These are phyloP conservation scores for Ceriops zippeliana DNA, from an alignment of 345 rosid species.

Conservation along the genomic window DNA sequence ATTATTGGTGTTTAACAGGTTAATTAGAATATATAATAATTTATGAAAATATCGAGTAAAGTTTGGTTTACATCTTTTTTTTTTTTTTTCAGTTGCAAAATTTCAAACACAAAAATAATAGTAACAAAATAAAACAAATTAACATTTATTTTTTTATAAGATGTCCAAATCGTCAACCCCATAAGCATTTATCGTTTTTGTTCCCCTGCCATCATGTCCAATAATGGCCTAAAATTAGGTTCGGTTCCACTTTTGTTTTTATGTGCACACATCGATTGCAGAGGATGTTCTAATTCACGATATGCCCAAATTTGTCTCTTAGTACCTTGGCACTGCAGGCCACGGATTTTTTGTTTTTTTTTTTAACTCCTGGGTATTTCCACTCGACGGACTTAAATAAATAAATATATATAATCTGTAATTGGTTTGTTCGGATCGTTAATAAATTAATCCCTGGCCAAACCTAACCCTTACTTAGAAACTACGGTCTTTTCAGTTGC, in stretches of 20 bases:
- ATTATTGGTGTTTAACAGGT: too few species aligned
- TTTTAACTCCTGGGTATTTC: slow-evolving; percentile 52
- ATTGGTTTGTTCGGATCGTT: background rate
- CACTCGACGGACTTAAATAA: slow-evolving; percentile 6
- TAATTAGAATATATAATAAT: too few species aligned
- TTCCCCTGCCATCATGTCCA: background rate
- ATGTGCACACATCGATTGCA: slow-evolving; percentile 48
- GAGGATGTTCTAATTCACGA: slow-evolving; percentile 39
- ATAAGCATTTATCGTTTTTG: background rate
- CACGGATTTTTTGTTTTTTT: background rate
- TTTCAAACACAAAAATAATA: too few species aligned
- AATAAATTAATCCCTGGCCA: background rate
- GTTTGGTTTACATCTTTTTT: too few species aligned
- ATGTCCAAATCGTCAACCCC: slow-evolving; percentile 7
- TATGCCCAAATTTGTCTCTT: slow-evolving; percentile 39
- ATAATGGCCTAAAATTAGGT: slow-evolving; percentile 14
- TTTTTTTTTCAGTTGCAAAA: too few species aligned
- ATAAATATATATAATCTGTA: background rate
- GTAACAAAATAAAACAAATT: too few species aligned
- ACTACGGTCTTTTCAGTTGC: too few species aligned
- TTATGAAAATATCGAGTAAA: too few species aligned
- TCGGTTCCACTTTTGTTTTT: slow-evolving; percentile 1
- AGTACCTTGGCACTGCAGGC: slow-evolving; percentile 47
- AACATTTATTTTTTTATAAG: too few species aligned
- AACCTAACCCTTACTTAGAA: background rate